Base-by-base conservation (phyloP, 2,329 filamentous ascomycete genomes). In the Myriosclerotinia duriaeana region DNA sequence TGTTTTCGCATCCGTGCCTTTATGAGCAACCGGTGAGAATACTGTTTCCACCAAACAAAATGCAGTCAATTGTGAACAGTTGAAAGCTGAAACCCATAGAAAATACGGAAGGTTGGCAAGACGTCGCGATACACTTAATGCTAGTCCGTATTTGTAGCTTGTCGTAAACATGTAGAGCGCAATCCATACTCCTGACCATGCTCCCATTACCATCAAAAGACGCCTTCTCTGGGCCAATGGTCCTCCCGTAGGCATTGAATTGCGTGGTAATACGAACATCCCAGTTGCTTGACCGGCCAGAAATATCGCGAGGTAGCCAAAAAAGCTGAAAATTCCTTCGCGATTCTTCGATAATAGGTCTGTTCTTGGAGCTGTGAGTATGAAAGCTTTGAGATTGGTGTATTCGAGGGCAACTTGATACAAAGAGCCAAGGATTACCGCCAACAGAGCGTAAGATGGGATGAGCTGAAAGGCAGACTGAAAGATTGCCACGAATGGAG, bases 251-350 rank as follows among this genome's bases (percentile, higher is more conserved):
- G 78, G 74, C 69, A 76, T 79, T 73, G 83, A 75, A 75, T 77
- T 79, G 67, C 87, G 78, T 3, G 92, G 91, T 48, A 98, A 85
- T 67, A 95, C 85, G 69, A 89, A 86, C 78, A 93, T 88, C 60
- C 95, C 95, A 22, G 89, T 86, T 52, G 91, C 90, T 76, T 96
- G 92, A 4, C 95, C 95, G 0, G 91, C 88, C 50, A 99, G 86
- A 78, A 97, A 99, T 67, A 99, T 97, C 56, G 94, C 90, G 55
- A 99, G 84, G 76, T 99, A 99, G 5, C 95, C 95, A 60, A 91
- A 79, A 77, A 98, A 97, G 64, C 93, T 97, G 78, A 94, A 97
- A n/a, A 99, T 84, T 0, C 95, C 95, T 78, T 99, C 95, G 36
- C 94, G 86, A 76, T 99, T 99, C 82, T 93, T 91, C 2, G 92